Conservation (phyloP, 73 alveolate genomes). For the Blepharisma stoltei region DNA sequence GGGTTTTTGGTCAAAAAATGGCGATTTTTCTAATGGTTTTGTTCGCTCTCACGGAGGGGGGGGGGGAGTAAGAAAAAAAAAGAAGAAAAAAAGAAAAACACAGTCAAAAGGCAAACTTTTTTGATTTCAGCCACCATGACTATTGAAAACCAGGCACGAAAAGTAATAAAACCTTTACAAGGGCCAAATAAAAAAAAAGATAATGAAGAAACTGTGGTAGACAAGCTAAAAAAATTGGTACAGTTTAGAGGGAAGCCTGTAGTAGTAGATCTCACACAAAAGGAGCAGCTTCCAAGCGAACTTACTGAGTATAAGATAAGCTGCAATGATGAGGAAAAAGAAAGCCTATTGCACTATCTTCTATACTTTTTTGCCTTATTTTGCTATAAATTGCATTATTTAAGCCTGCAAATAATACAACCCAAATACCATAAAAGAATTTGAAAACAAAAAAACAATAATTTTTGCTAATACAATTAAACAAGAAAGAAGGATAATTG, state of each 20-base stretch:
- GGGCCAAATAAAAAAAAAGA: conserved; percentile 31
- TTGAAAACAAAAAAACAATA: conserved; percentile 59
- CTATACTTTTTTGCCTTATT: no score
- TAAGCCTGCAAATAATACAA: no score
- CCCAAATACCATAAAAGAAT: conserved; percentile 54
- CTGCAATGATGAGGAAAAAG: conserved; percentile 74
- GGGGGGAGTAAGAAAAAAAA: conserved; percentile 17
- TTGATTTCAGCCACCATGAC: conserved; percentile 57
- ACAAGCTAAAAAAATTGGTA: conserved; percentile 18
- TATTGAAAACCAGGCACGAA: conserved; percentile 38
- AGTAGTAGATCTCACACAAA: conserved; percentile 67
- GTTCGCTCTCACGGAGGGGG: no score
- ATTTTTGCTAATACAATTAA: conserved; percentile 91
- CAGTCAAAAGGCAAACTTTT: conserved; percentile 41
- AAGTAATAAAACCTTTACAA: conserved; percentile 32
- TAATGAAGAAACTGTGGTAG: conserved; percentile 33
- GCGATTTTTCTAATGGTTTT: no score
- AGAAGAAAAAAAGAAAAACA: conserved; percentile 27
- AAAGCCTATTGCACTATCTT: conserved; percentile 60
- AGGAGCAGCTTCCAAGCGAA: conserved; percentile 54
- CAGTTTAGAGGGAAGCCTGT: conserved; percentile 50
- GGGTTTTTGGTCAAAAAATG: no score
- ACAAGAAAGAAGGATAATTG: conserved; percentile 78
- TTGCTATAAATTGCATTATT: no score
- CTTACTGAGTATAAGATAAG: conserved; percentile 41